Evolutionary conservation across 2,329 filamentous ascomycete species (phyloP).

Genomic region (Dactylonectria macrodidyma): DNA sequence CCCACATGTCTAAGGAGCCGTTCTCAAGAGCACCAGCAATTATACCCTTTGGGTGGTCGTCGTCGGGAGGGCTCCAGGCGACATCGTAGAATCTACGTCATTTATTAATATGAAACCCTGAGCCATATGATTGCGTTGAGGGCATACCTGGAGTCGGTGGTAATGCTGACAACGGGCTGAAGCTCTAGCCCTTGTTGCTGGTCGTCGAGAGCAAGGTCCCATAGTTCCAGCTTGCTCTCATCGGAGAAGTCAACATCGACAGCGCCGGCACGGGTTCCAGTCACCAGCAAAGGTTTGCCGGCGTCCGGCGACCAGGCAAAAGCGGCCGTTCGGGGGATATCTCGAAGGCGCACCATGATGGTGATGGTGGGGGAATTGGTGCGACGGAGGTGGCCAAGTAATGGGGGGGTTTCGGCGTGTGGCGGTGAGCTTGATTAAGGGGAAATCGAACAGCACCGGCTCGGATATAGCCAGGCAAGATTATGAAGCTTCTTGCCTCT

Average conservation of each 20-base stretch:
- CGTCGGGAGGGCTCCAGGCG: conserved; percentile 89
- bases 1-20: conserved; percentile 93
- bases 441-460: conserved; percentile 40
- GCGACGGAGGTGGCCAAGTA: conserved; percentile 43
- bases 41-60: conserved; percentile 85
- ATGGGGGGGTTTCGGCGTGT: conserved; percentile 38
- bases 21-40: conserved; percentile 97
- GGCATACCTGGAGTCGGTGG: conserved; percentile 87
- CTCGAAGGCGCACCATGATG: conserved; percentile 93
- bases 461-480: conserved; percentile 37
- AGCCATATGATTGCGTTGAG: conserved; percentile 26
- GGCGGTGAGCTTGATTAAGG: conserved; percentile 35
- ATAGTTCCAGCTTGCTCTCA: conserved; percentile 95
- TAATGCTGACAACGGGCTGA: conserved; percentile 86
- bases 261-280: conserved; percentile 93
- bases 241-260: conserved; percentile 98
- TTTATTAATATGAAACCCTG: conserved; percentile 35
- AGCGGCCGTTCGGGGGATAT: conserved; percentile 95
- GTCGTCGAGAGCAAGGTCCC: conserved; percentile 90
- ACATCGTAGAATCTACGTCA: conserved; percentile 90
- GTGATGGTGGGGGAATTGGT: conserved; percentile 50
- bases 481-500: conserved; percentile 46
- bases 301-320: conserved; percentile 96
- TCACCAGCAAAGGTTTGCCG: conserved; percentile 86
- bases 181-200: conserved; percentile 84